Base-by-base conservation (phyloP, 371 early-diverging fungal species). In the Parasitella parasitica region DNA sequence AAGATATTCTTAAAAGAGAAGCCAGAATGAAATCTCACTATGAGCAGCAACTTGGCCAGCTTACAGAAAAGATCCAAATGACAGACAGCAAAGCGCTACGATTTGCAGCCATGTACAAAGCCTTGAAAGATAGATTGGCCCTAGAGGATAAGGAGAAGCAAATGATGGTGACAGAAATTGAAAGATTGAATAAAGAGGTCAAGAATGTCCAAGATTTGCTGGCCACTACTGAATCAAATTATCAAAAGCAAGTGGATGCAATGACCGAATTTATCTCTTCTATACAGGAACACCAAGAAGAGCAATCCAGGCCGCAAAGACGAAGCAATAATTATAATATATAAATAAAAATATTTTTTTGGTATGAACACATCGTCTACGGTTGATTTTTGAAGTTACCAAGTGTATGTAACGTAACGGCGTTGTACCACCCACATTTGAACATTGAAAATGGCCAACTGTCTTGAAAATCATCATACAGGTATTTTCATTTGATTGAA, bases 21-120 rank as follows among this genome's bases (percentile, higher is more conserved):
- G 67, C 52, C 20, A 70, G 57, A 22, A 13, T 79, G 39, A 71
- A 65, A 30, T 30, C 56, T 6, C 66, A 64, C 50, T 79, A 79
- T 54, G 76, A 79, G 37, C 65, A 48, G 4, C 66, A 74, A 22
- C 16, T 74, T 9, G 39, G 43, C 5, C 59, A 65, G 11, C 41
- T 79, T 37, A 70, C 67, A n/a, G 75, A 72, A 57, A 76, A 76
- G 70, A 50, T 81, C 4, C 75, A 77, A 70, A 28, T 69, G 43
- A 72, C 71, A 16, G 81, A 77, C 32, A 72, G 75, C 62, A 77
- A 72, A 66, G 78, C 73, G 0, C 51, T 69, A 12, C 65, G 76
- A 49, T 77, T 60, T 60, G 62, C 72, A 2, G 60, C 65, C 43
- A 62, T 72, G 59, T 74, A 71, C 26, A 61, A 71, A 27, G 59